phyloP scores from a whole-genome alignment of 768 basidiomycete genomes.

The Polyporus arcularius region DNA sequence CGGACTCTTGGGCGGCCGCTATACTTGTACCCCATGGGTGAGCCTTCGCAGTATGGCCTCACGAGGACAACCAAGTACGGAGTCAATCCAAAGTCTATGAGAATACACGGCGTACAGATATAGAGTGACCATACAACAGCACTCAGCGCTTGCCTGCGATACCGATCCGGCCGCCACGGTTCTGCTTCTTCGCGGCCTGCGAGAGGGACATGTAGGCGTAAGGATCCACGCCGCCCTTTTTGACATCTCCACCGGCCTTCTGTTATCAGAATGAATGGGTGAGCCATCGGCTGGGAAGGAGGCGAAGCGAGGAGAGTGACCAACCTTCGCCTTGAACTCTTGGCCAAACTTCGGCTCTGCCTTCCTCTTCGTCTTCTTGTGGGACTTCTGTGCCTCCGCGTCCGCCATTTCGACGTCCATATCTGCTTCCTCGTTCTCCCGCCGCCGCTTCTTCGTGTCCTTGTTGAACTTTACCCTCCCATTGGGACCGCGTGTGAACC shows the following conservation, averaged over 20 bases:
- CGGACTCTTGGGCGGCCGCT: not conserved
- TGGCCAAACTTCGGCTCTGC: constrained; percentile 67
- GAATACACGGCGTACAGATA: constrained; percentile 12
- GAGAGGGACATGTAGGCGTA: constrained; percentile 89
- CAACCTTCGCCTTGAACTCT: constrained; percentile 95
- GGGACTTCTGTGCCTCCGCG: constrained; percentile 43
- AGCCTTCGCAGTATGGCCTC: not conserved
- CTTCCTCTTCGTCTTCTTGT: constrained; percentile 53
- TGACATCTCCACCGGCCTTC: constrained; percentile 95
- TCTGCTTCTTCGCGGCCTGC: constrained; percentile 75
- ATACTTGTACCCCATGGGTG: not conserved
- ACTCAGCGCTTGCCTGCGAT: constrained; percentile 62
- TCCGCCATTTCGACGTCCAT: constrained; percentile 80
- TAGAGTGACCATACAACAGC: not conserved
- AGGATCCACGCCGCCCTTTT: constrained; percentile 84
- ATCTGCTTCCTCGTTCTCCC: constrained; percentile 58
- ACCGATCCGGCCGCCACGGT: constrained; percentile 48
- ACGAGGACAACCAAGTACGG: not conserved
- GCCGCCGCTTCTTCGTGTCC: constrained; percentile 90
- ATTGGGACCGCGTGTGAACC: constrained; percentile 80
- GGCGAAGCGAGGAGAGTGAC: constrained; percentile 25
- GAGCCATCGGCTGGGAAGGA: not conserved
- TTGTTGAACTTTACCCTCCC: constrained; percentile 96
- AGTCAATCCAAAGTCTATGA: constrained; percentile 13
- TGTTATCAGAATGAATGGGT: constrained; percentile 34